Conservation (phyloP, 306 rosid genomes). For the Leucaena leucocephala region DNA sequence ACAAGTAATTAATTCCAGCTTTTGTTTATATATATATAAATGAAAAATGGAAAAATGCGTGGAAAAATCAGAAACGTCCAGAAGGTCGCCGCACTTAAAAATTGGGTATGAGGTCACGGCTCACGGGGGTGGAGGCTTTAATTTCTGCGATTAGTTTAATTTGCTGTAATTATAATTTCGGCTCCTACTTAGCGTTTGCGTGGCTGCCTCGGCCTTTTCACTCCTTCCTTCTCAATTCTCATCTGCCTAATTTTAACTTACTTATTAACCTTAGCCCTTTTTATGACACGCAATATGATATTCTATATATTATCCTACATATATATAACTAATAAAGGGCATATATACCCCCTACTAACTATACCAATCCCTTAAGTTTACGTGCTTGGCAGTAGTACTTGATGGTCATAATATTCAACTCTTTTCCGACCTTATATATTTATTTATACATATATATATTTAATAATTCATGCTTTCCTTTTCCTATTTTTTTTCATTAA, state of each 20-base stretch:
- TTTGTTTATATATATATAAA: background rate
- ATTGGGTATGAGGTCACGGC: conserved; percentile 6
- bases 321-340: no score
- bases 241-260: no score
- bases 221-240: background rate
- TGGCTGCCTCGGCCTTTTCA: background rate
- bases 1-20: background rate
- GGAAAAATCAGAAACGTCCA: background rate
- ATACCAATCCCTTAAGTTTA: background rate
- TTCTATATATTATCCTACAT: no score
- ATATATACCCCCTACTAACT: no score
- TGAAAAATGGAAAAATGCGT: background rate
- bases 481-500: no score
- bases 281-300: no score
- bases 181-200: background rate
- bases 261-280: no score
- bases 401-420: no score
- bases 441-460: no score
- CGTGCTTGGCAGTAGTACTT: no score
- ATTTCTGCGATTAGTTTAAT: background rate
- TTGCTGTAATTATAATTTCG: background rate
- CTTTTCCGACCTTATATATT: no score
- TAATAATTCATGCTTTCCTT: no score
- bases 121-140: conserved; percentile 14
- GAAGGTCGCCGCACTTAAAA: background rate